Evolutionary conservation across 106 monocot species (phyloP), one percentile per base, ranked within the genome.

Genomic region (Dioscorea zingiberensis): DNA sequence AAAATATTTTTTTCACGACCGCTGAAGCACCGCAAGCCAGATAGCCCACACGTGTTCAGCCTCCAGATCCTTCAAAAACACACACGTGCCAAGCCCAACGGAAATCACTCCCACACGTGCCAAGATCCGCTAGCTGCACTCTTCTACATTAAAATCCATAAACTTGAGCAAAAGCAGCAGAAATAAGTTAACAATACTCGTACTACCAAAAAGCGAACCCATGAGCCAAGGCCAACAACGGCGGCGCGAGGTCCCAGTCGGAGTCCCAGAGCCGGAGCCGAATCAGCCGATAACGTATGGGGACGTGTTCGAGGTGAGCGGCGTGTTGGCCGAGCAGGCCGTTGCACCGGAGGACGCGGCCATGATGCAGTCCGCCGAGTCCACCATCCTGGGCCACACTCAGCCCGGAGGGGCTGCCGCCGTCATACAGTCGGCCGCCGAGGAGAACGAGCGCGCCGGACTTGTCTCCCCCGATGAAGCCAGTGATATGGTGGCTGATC

Each of bases 351-450:
- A 59, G 64, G 82, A 77, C 58, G 82, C 82, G 22, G 77, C 77
- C 27, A 64, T 82, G 69, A 82, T 82, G 82, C 77, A 77, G 73
- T 58, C 69, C 13, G 74, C 77, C 13, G 82, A 82, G 77, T 64
- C 64, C 59, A 14, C 30, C 2, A 47, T 57, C 13, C 22, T 77
- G 0, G 82, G 77, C 2, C 47, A 64, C 14, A 74, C 65, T 17
- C 54, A 18, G 25, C 67, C 68, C 28, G 77, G 77, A 22, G 73
- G 82, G 15, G 44, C 69, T 1, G 82, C 82, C 7, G 77, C 82
- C 54, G 28, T 19, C 59, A 77, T 82, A 77, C 73, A 70, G 64
- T 77, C 82, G 1, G 72, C 82, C 28, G 73, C 82, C 38, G 15
- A 29, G 48, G 15, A 48, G 7, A 77, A 82, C 54, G 82, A 64